These are phyloP conservation scores for Chaetothyriales sp. DNA, from an alignment of 2,329 filamentous ascomycete species.

Conservation along the genomic window DNA sequence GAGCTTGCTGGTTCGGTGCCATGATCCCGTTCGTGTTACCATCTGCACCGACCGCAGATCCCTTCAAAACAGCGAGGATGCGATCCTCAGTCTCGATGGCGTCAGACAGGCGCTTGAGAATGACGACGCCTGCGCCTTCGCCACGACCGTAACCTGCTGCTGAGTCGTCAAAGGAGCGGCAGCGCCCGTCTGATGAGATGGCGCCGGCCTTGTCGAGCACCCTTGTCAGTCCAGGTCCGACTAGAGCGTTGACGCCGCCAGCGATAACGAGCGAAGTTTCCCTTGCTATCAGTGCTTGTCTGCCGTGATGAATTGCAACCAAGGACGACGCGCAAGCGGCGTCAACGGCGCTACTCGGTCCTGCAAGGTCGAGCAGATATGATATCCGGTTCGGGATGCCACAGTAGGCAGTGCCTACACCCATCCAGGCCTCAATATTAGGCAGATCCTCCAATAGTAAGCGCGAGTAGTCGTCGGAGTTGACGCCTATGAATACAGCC, in stretches of 20 bases:
- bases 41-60: constrained; percentile 9
- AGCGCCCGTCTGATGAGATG: constrained; percentile 19
- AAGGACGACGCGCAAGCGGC: constrained; percentile 20
- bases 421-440: constrained; percentile 5
- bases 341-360: constrained; percentile 19
- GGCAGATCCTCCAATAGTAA: constrained; percentile 21
- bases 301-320: constrained; percentile 21
- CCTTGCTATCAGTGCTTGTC: constrained; percentile 9
- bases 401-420: constrained; percentile 13
- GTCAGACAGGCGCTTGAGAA: constrained; percentile 8
- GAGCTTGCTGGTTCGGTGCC: no score
- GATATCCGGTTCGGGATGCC: constrained; percentile 21
- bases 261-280: constrained; percentile 11
- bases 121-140: constrained; percentile 30
- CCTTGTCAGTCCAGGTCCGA: constrained; percentile 5
- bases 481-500: constrained; percentile 7
- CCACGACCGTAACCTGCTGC: constrained; percentile 40
- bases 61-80: constrained; percentile 10
- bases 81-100: constrained; percentile 7
- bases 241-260: constrained; percentile 2
- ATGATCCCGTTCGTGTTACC: constrained; percentile 21
- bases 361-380: constrained; percentile 20
- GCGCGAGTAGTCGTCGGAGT: constrained; percentile 14
- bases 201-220: constrained; percentile 17
- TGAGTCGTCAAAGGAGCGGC: constrained; percentile 22